A percentile compares a stretch with the other conserved stretches of the same genome.
phyloP scores from a whole-genome alignment of 2,329 filamentous ascomycete species.

The Dactylellina cionopaga region DNA sequence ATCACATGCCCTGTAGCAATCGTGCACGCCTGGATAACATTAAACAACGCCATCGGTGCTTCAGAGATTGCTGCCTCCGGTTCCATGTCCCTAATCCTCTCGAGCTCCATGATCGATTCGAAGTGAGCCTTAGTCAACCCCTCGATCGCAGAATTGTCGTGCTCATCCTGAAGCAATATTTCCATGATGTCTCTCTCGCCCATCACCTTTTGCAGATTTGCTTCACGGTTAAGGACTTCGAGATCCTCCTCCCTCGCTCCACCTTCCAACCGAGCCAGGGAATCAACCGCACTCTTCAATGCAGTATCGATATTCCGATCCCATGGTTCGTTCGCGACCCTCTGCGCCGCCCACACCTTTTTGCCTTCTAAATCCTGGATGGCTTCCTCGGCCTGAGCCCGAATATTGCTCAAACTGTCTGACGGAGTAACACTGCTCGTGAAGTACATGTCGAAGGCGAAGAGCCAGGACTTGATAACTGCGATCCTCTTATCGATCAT shows the following conservation, averaged over 20 bases:
- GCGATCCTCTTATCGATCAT: conserved; percentile 85
- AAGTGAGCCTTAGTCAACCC: conserved; percentile 89
- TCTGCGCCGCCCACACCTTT: conserved; percentile 88
- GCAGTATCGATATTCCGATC: conserved; percentile 87
- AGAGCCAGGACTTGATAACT: conserved; percentile 89
- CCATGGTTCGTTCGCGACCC: conserved; percentile 82
- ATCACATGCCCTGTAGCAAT: conserved; percentile 82
- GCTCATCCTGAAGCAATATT: conserved; percentile 79
- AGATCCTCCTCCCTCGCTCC: conserved; percentile 74
- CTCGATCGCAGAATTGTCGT: conserved; percentile 81
- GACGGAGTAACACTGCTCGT: conserved; percentile 72
- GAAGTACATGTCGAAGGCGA: conserved; percentile 85
- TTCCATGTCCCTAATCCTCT: conserved; percentile 81
- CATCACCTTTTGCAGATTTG: conserved; percentile 83
- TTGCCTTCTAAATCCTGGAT: conserved; percentile 88
- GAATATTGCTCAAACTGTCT: conserved; percentile 75
- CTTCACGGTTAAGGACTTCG: conserved; percentile 78
- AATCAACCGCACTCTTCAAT: conserved; percentile 82
- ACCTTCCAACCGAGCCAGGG: conserved; percentile 77
- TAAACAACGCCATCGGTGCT: conserved; percentile 79
- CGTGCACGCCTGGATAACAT: conserved; percentile 79
- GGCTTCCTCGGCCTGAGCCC: conserved; percentile 88
- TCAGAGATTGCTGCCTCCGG: conserved; percentile 83
- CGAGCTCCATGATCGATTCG: conserved; percentile 84
- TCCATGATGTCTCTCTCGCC: conserved; percentile 81